A percentile compares a stretch with the other conserved stretches of the same genome.
phyloP scores from a whole-genome alignment of 306 rosid species.

The Sicyos baderoa region DNA sequence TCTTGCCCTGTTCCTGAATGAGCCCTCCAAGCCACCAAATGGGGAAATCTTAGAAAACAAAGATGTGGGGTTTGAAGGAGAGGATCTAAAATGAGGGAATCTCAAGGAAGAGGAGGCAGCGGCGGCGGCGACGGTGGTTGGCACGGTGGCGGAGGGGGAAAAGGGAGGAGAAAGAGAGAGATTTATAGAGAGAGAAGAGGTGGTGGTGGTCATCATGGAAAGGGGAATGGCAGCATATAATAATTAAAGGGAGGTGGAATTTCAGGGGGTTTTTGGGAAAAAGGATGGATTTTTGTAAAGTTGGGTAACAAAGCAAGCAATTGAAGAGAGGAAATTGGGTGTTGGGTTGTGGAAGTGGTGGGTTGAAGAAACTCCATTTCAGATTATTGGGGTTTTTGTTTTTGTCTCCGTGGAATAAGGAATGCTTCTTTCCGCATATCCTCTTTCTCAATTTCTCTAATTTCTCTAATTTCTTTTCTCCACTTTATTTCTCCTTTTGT shows the following conservation, averaged over 20 bases:
- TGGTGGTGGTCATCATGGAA: conserved; percentile 33
- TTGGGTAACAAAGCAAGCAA: conserved; percentile 13
- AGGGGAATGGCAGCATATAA: conserved; percentile 5
- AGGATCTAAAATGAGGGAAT: conserved; percentile 24
- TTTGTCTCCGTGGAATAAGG: no score
- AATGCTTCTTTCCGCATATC: no score
- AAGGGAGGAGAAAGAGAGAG: conserved; percentile 50
- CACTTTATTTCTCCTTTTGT: no score
- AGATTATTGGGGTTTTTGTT: neutral
- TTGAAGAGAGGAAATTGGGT: no score
- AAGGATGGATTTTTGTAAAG: conserved; percentile 1
- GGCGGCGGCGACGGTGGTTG: neutral
- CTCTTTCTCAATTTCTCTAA: no score
- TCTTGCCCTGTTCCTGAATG: conserved; percentile 11
- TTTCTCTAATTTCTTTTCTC: no score
- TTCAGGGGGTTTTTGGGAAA: neutral
- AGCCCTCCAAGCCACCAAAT: conserved; percentile 20
- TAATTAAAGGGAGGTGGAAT: neutral
- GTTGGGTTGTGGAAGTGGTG: neutral
- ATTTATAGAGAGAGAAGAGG: conserved; percentile 53
- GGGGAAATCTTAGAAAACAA: conserved; percentile 26
- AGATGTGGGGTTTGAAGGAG: conserved; percentile 32
- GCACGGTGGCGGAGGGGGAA: conserved; percentile 26
- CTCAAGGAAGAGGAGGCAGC: conserved; percentile 18
- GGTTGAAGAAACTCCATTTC: neutral